phyloP scores from a whole-genome alignment of 352 stramenopile genomes.

The Blastocystis sp. region DNA sequence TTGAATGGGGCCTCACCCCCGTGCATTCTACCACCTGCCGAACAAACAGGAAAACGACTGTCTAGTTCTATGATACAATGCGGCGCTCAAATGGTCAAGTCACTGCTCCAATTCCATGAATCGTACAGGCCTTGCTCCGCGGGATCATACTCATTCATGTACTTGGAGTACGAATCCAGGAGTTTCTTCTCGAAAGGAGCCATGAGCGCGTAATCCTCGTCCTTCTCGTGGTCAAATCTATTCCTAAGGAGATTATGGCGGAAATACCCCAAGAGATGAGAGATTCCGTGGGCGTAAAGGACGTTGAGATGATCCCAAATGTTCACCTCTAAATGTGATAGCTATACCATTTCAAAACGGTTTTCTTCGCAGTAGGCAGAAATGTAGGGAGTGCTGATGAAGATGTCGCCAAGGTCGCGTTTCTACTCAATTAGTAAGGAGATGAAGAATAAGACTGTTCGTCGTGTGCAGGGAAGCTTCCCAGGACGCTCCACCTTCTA shows the following conservation, averaged over 20 bases:
- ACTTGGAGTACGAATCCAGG: slow-evolving; percentile 31
- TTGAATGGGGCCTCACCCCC: no score
- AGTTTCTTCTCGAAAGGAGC: slow-evolving; percentile 26
- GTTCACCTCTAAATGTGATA: slow-evolving; percentile 10
- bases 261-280: slow-evolving; percentile 47
- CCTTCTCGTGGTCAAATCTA: slow-evolving; percentile 59
- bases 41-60: slow-evolving; percentile 12
- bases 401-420: slow-evolving; percentile 35
- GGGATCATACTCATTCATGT: slow-evolving; percentile 54
- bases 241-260: no score
- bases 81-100: background rate
- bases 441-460: background rate
- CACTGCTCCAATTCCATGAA: slow-evolving; percentile 54
- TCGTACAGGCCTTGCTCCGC: slow-evolving; percentile 43
- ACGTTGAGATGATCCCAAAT: slow-evolving; percentile 36
- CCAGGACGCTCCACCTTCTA: background rate
- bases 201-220: slow-evolving; percentile 51
- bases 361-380: slow-evolving; percentile 49
- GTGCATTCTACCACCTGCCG: background rate
- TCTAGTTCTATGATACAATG: background rate
- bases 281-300: slow-evolving; percentile 61
- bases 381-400: slow-evolving; percentile 40
- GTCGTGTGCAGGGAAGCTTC: background rate
- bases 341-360: background rate
- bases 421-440: slow-evolving; percentile 5